Evolutionary conservation across 208 protist genomes (phyloP), one percentile per base, ranked within the genome.

Genomic region (Leishmania braziliensis): DNA sequence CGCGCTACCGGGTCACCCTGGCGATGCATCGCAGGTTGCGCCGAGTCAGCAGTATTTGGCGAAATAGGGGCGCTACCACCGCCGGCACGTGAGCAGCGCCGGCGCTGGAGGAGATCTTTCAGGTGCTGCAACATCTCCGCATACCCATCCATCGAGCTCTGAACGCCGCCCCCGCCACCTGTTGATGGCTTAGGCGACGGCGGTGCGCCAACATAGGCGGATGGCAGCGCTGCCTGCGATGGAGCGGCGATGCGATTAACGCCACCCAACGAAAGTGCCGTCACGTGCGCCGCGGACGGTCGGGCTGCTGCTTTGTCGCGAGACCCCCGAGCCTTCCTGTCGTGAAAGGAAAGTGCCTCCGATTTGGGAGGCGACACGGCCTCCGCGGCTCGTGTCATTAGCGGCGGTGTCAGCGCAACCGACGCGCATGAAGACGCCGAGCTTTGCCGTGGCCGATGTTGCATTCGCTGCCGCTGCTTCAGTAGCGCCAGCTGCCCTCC

Each of bases 41-140:
- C 48, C 48, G 68, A 46, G 39, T 39, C 51, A 29, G 77, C 43
- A 5, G 82, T 39, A 14, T 46, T 82, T 46, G 79, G 63, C 60
- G 69, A 83, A 14, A 63, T 82, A 50, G 83, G 77, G 65, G 53
- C 66, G 60, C 77, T 87, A 78, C 8, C 86, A 65, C 71, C 83
- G 63, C 56, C 66, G 20, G 53, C 58, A n/a, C 83, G 43, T 82
- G 5, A 48, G 75, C n/a, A 87, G 39, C 84, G 78, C 62, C 85
- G 85, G 48, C 84, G 85, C 74, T 97, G 86, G 16, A 97, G 86
- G 51, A 97, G 74, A 43, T 89, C 88, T 77, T 90, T 95, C 10
- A 97, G 81, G 86, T 95, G 92, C 81, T 95, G 91, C 73, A 97
- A 84, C 94, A 97, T 97, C 82, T 90, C 92, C 16, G 89, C 48